Percentiles rank a stretch among this genome's conserved stretches.
phyloP scores from a whole-genome alignment of 495 filamentous ascomycete species.

The Xeromyces bisporus region DNA sequence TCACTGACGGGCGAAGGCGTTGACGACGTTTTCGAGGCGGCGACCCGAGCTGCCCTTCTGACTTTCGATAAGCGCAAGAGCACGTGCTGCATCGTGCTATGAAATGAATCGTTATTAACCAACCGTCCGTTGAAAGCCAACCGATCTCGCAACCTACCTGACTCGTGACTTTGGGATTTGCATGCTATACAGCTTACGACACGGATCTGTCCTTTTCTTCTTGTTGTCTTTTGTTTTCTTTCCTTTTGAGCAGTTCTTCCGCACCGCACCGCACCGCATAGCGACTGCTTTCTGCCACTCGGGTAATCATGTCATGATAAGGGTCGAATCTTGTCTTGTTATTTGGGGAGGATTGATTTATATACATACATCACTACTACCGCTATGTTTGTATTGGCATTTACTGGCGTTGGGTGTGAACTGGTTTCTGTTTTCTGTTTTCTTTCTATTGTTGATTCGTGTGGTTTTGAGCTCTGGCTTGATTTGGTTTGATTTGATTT shows the following conservation, averaged over 20 bases:
- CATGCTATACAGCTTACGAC: background rate
- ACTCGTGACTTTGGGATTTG: background rate
- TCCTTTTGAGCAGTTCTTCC: too few species aligned
- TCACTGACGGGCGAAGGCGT: conserved; percentile 95
- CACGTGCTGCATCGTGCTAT: conserved; percentile 82
- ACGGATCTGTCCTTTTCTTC: background rate
- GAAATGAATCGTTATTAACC: too few species aligned
- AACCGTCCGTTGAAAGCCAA: too few species aligned
- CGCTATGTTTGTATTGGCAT: background rate
- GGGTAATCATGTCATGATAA: too few species aligned
- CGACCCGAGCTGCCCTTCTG: conserved; percentile 83
- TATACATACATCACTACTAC: too few species aligned
- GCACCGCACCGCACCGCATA: background rate
- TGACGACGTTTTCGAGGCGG: conserved; percentile 97
- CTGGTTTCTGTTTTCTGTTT: background rate
- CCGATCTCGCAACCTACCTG: background rate
- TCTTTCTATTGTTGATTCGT: background rate
- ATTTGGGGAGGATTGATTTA: too few species aligned
- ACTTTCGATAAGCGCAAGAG: conserved; percentile 80
- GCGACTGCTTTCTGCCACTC: background rate
- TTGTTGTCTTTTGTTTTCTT: too few species aligned
- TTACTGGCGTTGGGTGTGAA: background rate
- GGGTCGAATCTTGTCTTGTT: too few species aligned
- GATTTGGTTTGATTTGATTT: too few species aligned
- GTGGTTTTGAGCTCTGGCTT: background rate